Evolutionary conservation across 176 grass and related monocot species (phyloP).

Genomic region (Oryza coarctata): DNA sequence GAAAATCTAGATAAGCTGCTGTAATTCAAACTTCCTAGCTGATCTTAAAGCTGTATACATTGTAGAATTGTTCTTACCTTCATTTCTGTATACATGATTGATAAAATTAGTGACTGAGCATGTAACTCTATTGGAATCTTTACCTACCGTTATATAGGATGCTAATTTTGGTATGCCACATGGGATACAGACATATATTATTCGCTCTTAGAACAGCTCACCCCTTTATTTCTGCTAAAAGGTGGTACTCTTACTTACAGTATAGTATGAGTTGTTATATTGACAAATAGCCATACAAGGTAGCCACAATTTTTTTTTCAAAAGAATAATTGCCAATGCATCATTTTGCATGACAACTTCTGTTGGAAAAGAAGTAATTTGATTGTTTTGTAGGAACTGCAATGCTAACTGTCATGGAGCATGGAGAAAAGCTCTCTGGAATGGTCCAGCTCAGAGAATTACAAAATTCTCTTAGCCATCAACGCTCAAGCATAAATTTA

Average conservation of each 20-base stretch:
- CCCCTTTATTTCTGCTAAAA: conserved; percentile 4
- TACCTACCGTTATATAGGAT: neutral
- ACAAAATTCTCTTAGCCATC: conserved; percentile 70
- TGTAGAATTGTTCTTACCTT: neutral
- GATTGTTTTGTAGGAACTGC: conserved; percentile 56
- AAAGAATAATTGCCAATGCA: neutral
- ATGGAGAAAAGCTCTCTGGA: conserved; percentile 93
- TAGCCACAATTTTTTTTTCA: conserved; percentile 8
- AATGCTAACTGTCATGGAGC: conserved; percentile 91
- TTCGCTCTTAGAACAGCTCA: neutral
- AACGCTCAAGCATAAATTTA: conserved; percentile 39
- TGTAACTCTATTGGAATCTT: neutral
- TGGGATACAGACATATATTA: neutral
- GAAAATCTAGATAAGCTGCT: neutral
- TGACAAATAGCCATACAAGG: neutral
- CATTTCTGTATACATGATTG: conserved; percentile 6
- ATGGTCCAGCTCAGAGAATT: conserved; percentile 90
- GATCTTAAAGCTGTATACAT: neutral
- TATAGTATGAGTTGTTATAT: neutral
- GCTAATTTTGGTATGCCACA: neutral
- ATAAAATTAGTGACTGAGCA: neutral
- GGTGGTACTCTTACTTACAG: neutral
- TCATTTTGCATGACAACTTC: conserved; percentile 20
- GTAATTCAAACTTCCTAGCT: neutral
- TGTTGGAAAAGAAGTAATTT: conserved; percentile 1